Evolutionary conservation across 805 yeast species (phyloP).

Genomic region (Wickerhamomyces subpelliculosus): DNA sequence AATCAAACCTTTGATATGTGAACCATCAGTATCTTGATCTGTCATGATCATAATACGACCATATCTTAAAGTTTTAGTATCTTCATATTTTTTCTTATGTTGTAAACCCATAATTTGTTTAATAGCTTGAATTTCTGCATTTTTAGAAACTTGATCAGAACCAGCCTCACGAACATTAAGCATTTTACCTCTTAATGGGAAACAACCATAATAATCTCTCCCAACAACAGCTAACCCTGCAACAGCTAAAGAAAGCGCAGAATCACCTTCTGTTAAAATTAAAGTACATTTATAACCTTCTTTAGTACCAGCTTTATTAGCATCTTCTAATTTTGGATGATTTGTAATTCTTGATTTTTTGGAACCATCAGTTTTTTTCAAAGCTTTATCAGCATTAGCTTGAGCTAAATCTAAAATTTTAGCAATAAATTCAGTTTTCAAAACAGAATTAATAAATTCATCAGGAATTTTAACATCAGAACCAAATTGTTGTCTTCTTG

Average conservation of each 20-base stretch:
- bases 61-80: constrained; percentile 70
- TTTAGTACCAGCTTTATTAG: constrained; percentile 90
- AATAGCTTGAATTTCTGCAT: constrained; percentile 90
- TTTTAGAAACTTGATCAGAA: constrained; percentile 89
- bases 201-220: constrained; percentile 90
- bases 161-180: constrained; percentile 95
- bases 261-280: constrained; percentile 94
- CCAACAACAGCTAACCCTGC: constrained; percentile 94
- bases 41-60: constrained; percentile 99
- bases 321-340: constrained; percentile 87
- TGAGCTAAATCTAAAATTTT: constrained; percentile 78
- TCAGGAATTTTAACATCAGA: constrained; percentile 75
- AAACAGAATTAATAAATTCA: constrained; percentile 61
- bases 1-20: constrained; percentile 92
- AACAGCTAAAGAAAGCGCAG: constrained; percentile 87
- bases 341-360: constrained; percentile 82
- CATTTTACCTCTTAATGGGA: constrained; percentile 91
- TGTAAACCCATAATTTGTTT: constrained; percentile 94
- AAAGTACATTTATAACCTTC: constrained; percentile 91
- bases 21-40: constrained; percentile 99
- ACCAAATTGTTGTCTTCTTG: constrained; percentile 84
- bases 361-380: constrained; percentile 84
- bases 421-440: constrained; percentile 64
- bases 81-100: constrained; percentile 79
- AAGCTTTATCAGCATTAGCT: constrained; percentile 79